Evolutionary conservation across 1,139 yeast genomes (phyloP), one percentile per base, ranked within the genome.

Genomic region (Hyphopichia wangnamkhiaoensis): DNA sequence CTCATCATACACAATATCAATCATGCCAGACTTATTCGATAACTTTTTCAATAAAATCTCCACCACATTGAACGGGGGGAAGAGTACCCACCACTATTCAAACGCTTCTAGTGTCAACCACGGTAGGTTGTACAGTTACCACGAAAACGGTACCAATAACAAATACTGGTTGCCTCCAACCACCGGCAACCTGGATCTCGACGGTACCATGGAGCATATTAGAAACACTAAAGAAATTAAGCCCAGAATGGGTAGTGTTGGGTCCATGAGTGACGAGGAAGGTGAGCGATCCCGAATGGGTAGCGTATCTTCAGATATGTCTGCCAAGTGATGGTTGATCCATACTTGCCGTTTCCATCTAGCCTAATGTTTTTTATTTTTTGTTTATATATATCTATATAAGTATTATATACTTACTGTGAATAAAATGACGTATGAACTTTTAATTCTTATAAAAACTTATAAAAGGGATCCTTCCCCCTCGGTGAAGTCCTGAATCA

Each of bases 11-110:
- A n/a, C n/a, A n/a, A n/a, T n/a, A n/a, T n/a, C 16, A 12, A 25
- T 16, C 24, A 70, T 70, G 76, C 73, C 74, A 16, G 76, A 68
- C 52, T 56, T 71, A 50, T 71, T 71, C 45, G 76, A 71, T 41
- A 66, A 68, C 46, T 58, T 71, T 36, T 68, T 68, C 42, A 58
- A 54, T 28, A 64, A 59, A 38, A 50, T 70, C 20, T 56, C 61
- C 26, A 46, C 63, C 25, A 57, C 62, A 30, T 41, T 68, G 28
- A 61, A 59, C 40, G 74, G 74, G 17, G 72, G 72, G 12, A 63
- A 61, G 37, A 49, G 62, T 20, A 50, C 50, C 6, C 58, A 52
- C 23, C 68, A 61, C 39, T 67, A 69, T 41, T 58, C 60, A 19
- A 59, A 60, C 30, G 45, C 61, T 5, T 47, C 61, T 4, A 74